Base-by-base conservation (phyloP, 2,329 filamentous ascomycete species). In the Arthrobotrys musiformis region DNA sequence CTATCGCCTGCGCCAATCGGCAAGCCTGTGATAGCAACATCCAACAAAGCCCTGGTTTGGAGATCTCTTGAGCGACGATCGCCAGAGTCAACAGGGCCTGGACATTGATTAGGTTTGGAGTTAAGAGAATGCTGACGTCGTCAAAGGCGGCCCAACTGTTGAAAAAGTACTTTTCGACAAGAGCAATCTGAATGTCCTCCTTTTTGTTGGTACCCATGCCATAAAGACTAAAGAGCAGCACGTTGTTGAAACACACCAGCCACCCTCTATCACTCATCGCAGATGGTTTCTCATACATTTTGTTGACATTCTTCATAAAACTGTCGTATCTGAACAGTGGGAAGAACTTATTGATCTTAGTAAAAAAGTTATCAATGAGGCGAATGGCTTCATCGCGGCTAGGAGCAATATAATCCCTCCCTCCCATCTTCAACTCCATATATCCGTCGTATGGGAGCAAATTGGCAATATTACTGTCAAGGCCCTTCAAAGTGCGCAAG, bases 21-120 rank as follows among this genome's bases (percentile, higher is more conserved):
- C 87, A 86, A 0, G 89, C 89, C 17, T 86, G 86, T 5, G 86
- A 87, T 24, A 86, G 87, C 17, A 91, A 83, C n/a, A 88, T 87
- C 87, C 89, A 90, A n/a, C 88, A 88, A 2, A 91, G 85, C 0
- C 88, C 89, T 0, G 89, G 88, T 42, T 88, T 88, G 2, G 88
- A 89, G 13, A 87, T 85, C 77, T 91, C 89, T 56, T 90, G 86
- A 11, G 89, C 86, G 79, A 90, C 88, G n/a, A 88, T 83, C 3
- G 88, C 85, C 88, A 90, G 60, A 15, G 90, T 82, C n/a, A 88
- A 80, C 2, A 91, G 83, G 8, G 89, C 88, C 78, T 89, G 86
- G 22, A 90, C 85, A 48, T 87, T 90, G 83, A 87, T 85, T 40
- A 85, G 82, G 30, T 84, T 87, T 24, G 88, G 85, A 0, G 88